phyloP scores from a whole-genome alignment of 805 yeast genomes.

The Nakazawaea populi region DNA sequence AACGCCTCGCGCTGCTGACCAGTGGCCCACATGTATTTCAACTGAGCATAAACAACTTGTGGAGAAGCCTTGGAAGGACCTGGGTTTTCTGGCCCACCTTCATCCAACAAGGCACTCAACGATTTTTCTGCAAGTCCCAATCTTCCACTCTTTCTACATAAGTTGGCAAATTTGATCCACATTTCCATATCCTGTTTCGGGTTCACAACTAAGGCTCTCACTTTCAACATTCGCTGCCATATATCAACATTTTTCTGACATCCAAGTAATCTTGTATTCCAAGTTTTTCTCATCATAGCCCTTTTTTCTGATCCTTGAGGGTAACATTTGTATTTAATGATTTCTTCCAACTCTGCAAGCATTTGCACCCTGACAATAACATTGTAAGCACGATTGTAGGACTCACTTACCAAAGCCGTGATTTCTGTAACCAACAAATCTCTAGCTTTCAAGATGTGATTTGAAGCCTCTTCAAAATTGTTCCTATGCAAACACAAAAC shows the following conservation, averaged over 20 bases:
- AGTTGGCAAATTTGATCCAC: slow-evolving; percentile 97
- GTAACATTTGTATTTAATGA: slow-evolving; percentile 78
- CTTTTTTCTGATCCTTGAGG: slow-evolving; percentile 82
- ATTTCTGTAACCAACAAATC: slow-evolving; percentile 89
- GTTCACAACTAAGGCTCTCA: slow-evolving; percentile 84
- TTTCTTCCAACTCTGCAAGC: slow-evolving; percentile 95
- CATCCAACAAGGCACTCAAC: slow-evolving; percentile 70
- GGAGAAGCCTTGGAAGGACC: slow-evolving; percentile 82
- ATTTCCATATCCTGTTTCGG: slow-evolving; percentile 97
- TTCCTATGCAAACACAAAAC: slow-evolving; percentile 80
- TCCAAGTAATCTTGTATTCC: slow-evolving; percentile 89
- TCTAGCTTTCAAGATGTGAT: slow-evolving; percentile 77
- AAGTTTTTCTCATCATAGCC: slow-evolving; percentile 75
- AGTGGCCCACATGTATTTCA: slow-evolving; percentile 95
- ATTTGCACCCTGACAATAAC: slow-evolving; percentile 96
- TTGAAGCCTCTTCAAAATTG: slow-evolving; percentile 74
- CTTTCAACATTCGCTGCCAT: slow-evolving; percentile 96
- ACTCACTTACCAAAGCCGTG: slow-evolving; percentile 90
- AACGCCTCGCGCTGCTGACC: slow-evolving; percentile 87
- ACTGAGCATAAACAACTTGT: slow-evolving; percentile 93
- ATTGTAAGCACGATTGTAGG: slow-evolving; percentile 93
- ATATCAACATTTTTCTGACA: slow-evolving; percentile 96
- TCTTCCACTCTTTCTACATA: slow-evolving; percentile 92
- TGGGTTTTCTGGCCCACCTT: slow-evolving; percentile 50
- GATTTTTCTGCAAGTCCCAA: slow-evolving; percentile 91